Percentiles rank a stretch among this genome's conserved stretches.
Evolutionary conservation across 192 early-diverging fungal species (phyloP).

Genomic region (Coemansia sp.): DNA sequence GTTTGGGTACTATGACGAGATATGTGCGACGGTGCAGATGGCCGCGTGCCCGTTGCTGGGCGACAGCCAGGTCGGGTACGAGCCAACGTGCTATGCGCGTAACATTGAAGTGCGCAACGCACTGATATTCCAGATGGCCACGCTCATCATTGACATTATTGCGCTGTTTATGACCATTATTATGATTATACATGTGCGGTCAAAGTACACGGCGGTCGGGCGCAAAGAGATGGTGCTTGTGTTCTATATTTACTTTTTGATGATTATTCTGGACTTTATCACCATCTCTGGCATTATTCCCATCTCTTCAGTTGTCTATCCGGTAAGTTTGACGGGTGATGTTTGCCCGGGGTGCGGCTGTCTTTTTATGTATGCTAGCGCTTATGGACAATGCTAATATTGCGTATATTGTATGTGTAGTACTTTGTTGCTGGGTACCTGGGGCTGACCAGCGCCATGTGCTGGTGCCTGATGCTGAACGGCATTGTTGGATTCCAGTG

Average conservation of each 20-base stretch:
- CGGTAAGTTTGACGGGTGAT: constrained; percentile 40
- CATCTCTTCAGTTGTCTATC: constrained; percentile 71
- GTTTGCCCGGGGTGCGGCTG: too few relatives aligned
- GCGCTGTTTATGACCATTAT: constrained; percentile 94
- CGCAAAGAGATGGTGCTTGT: constrained; percentile 99
- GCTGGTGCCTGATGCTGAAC: constrained; percentile 92
- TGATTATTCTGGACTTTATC: constrained; percentile 84
- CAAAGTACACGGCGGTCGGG: constrained; percentile 99
- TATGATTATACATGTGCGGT: constrained; percentile 98
- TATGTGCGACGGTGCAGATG: constrained; percentile 81
- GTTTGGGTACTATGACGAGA: constrained; percentile 88
- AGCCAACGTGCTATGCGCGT: constrained; percentile 91
- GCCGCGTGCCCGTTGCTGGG: constrained; percentile 92
- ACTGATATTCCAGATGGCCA: constrained; percentile 95
- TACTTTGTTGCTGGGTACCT: constrained; percentile 84
- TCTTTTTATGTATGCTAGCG: background rate
- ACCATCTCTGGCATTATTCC: constrained; percentile 92
- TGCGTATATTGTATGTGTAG: constrained; percentile 30
- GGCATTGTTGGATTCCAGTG: constrained; percentile 97
- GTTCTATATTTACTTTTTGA: constrained; percentile 92
- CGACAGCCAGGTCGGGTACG: constrained; percentile 62
- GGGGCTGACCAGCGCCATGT: constrained; percentile 78
- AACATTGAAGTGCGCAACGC: constrained; percentile 85
- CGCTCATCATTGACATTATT: constrained; percentile 90
- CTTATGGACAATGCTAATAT: background rate